Evolutionary conservation across 202 grass and related monocot genomes (phyloP).

Genomic region (Carex sylvatica): DNA sequence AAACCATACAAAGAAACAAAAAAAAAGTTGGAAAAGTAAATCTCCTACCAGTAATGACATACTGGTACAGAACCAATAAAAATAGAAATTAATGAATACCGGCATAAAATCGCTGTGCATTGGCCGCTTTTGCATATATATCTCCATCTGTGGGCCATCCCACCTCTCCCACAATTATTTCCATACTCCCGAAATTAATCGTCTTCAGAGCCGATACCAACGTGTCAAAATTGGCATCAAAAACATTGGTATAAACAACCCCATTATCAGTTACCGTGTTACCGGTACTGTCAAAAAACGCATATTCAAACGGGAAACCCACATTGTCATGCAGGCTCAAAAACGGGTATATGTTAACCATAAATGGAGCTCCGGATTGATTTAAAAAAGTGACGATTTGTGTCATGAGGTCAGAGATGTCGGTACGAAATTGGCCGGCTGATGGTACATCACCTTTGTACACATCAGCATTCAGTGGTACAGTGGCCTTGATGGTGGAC

Average conservation of each 20-base stretch:
- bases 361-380: conserved; percentile 71
- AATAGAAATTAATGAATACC: background rate
- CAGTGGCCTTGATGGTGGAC: conserved; percentile 54
- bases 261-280: conserved; percentile 50
- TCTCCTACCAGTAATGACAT: background rate
- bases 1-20: no score
- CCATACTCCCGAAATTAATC: conserved; percentile 37
- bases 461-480: conserved; percentile 86
- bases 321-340: conserved; percentile 51
- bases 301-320: conserved; percentile 72
- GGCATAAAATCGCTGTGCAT: conserved; percentile 58
- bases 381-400: conserved; percentile 67
- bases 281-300: conserved; percentile 69
- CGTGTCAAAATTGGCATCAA: conserved; percentile 91
- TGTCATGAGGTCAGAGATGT: conserved; percentile 65
- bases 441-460: conserved; percentile 49
- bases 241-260: conserved; percentile 80
- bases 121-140: conserved; percentile 34
- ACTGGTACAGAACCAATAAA: background rate
- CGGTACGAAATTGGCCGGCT: conserved; percentile 50
- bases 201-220: conserved; percentile 50
- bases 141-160: conserved; percentile 88
- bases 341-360: conserved; percentile 94
- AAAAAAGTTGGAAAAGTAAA: no score
- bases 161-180: conserved; percentile 67